Base-by-base conservation (phyloP, 805 yeast genomes). In the Yarrowia sp. region DNA sequence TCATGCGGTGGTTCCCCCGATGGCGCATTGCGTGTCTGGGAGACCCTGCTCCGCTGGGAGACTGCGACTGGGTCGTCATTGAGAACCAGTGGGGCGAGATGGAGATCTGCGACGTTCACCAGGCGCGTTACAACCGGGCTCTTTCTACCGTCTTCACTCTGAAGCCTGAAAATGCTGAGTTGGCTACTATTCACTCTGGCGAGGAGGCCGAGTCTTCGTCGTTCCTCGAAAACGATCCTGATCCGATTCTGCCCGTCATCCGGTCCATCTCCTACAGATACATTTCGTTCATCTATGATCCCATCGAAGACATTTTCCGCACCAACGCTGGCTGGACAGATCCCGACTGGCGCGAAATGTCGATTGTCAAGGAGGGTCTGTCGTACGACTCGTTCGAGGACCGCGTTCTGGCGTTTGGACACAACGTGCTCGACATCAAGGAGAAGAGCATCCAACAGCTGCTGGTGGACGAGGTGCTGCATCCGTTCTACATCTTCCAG, bases 401-500 rank as follows among this genome's bases (percentile, higher is more conserved):
- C 68, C 79, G 99, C 60, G 73, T 75, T 18, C 69, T 80, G 58
- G 90, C 91, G 0, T 94, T 94, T 75, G 97, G 93, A 12, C 76
- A 76, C 27, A 94, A 94, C 72, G 76, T 83, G 27, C 82, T 94
- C 51, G 86, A 87, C 62, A 83, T 94, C 67, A 83, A 84, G 60
- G 93, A 88, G 63, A 93, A 91, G 65, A 71, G 92, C 0, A 76
- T 84, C 1, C 32, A 76, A 0, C 84, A 84, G 70, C 78, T 94
- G 46, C 77, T 94, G 33, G 77, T 87, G 24, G 96, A 90, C 69
- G 99, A 94, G 72, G 90, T 91, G 0, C 75, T 94, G 41, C 98
- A 94, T 72, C 99, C 99, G 0, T 94, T 94, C 71, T 94, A 94
- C 72, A 81, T 96, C 42, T 94, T 94, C 72, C 99, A 94, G 76